Conservation (phyloP, 2,329 filamentous ascomycete genomes). For the Venturia effusa region DNA sequence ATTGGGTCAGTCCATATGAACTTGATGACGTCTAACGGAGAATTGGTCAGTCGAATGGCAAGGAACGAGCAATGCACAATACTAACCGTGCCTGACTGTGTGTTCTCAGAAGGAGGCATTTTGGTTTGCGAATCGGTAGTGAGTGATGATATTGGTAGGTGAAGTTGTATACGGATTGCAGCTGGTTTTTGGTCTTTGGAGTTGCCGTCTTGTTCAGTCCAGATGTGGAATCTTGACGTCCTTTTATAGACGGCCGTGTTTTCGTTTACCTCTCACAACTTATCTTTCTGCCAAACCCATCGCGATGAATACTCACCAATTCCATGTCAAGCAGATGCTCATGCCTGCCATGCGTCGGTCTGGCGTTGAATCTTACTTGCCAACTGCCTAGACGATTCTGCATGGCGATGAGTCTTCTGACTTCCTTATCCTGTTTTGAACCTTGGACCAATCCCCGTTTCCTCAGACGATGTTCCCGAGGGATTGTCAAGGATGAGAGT, state of each 20-base stretch:
- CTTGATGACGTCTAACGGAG: not conserved
- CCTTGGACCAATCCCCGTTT: not conserved
- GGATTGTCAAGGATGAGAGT: not conserved
- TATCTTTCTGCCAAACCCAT: not conserved
- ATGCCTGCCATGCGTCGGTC: not conserved
- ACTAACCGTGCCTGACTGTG: too few species aligned
- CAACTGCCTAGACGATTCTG: not conserved
- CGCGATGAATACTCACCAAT: not conserved
- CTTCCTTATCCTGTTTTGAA: not conserved
- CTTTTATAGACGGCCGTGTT: not conserved
- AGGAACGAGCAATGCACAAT: too few species aligned
- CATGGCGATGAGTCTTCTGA: not conserved
- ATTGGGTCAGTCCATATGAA: not conserved
- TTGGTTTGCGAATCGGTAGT: too few species aligned
- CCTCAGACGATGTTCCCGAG: not conserved
- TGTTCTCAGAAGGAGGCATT: too few species aligned
- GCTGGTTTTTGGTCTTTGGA: not conserved
- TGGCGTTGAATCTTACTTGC: not conserved
- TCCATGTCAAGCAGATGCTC: not conserved
- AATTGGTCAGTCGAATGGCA: too few species aligned
- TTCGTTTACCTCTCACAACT: not conserved
- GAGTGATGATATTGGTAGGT: too few species aligned
- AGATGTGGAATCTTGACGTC: not conserved
- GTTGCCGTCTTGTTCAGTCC: too few species aligned
- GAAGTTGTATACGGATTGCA: not conserved